Conservation (phyloP, 2,329 filamentous ascomycete species). For the Ophiognomonia clavigignenti-juglandacearum region DNA sequence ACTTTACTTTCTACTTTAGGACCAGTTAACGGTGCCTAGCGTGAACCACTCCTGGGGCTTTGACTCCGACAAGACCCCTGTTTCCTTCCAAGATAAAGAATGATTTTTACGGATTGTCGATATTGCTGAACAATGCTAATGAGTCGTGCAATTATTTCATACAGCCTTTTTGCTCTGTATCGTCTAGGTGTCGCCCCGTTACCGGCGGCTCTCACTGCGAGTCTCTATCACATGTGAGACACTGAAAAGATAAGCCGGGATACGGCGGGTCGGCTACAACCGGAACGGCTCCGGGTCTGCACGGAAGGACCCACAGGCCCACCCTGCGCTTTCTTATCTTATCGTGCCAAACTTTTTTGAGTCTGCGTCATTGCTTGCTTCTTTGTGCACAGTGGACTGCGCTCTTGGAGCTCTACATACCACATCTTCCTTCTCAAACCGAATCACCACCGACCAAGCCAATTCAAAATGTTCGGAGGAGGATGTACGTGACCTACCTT, state of each 20-base stretch:
- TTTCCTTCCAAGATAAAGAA: background rate
- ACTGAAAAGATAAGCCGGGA: background rate
- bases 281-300: conserved; percentile 1
- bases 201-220: background rate
- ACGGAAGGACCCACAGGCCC: background rate
- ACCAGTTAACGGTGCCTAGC: no score
- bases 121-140: background rate
- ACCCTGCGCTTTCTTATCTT: background rate
- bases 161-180: no score
- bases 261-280: background rate
- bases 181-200: conserved; percentile 1
- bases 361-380: conserved; percentile 11
- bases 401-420: no score
- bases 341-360: conserved; percentile 1
- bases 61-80: no score
- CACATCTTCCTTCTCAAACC: background rate
- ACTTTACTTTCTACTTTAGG: no score
- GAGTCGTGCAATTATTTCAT: conserved; percentile 4
- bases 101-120: background rate
- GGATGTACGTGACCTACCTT: conserved; percentile 35
- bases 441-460: background rate
- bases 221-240: background rate
- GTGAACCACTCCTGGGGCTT: no score
- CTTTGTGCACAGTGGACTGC: background rate
- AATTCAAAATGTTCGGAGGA: conserved; percentile 57